These are phyloP conservation scores for Ogataea naganishii DNA, from an alignment of 805 yeast species.

Conservation along the genomic window DNA sequence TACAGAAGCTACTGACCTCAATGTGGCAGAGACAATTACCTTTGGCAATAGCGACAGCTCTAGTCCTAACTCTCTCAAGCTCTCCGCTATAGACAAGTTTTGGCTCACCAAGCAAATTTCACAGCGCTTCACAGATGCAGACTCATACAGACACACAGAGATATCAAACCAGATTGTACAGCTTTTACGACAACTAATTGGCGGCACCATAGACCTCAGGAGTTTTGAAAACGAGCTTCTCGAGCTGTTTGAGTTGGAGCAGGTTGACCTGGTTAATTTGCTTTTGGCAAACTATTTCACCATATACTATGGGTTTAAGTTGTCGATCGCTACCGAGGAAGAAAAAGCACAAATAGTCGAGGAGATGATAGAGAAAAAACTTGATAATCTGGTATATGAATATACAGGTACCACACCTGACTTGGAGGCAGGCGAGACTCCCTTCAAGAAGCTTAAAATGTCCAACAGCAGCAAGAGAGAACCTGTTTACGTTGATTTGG, in stretches of 20 bases:
- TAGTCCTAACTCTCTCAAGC: slow-evolving; percentile 7
- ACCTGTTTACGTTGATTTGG: slow-evolving; percentile 57
- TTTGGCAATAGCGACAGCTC: neutral
- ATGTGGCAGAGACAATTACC: neutral
- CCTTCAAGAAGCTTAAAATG: slow-evolving; percentile 6
- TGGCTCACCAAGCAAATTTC: slow-evolving; percentile 49
- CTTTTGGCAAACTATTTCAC: slow-evolving; percentile 35
- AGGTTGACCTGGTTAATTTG: slow-evolving; percentile 37
- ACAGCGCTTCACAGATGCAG: slow-evolving; percentile 20
- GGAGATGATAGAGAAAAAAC: slow-evolving; percentile 36
- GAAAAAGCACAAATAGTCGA: slow-evolving; percentile 27
- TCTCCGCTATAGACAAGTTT: slow-evolving; percentile 23
- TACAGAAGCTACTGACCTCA: slow-evolving; percentile 4
- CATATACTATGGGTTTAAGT: slow-evolving; percentile 20
- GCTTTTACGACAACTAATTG: slow-evolving; percentile 26
- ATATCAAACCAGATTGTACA: slow-evolving; percentile 30
- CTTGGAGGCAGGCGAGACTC: slow-evolving; percentile 2
- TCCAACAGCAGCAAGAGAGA: slow-evolving; percentile 13
- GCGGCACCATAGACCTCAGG: slow-evolving; percentile 23
- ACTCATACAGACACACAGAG: slow-evolving; percentile 28
- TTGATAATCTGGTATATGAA: slow-evolving; percentile 33
- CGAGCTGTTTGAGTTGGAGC: slow-evolving; percentile 42
- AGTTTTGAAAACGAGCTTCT: slow-evolving; percentile 47
- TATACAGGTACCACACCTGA: slow-evolving; percentile 21
- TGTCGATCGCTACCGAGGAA: slow-evolving; percentile 13